Percentiles rank a stretch among this genome's conserved stretches.
phyloP scores from a whole-genome alignment of 2,329 filamentous ascomycete genomes.

The Calonectria pseudoturangicola region DNA sequence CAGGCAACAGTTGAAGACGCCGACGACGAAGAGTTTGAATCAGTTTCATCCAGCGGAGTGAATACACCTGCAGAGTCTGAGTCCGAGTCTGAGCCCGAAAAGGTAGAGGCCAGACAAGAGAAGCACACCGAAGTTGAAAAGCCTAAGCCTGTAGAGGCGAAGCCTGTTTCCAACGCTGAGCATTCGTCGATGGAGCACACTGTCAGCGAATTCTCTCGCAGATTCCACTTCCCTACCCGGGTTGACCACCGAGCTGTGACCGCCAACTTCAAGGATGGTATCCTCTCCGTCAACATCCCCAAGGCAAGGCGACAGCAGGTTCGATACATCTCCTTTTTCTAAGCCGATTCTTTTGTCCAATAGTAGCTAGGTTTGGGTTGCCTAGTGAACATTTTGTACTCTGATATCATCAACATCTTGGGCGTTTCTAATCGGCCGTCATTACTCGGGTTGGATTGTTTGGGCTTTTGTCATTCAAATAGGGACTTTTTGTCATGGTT shows the following conservation, averaged over 20 bases:
- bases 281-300: conserved; percentile 78
- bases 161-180: conserved; percentile 67
- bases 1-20: conserved; percentile 77
- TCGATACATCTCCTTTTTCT: conserved; percentile 73
- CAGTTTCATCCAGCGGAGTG: conserved; percentile 45
- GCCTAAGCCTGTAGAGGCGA: conserved; percentile 46
- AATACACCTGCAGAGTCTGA: conserved; percentile 24
- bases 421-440: neutral
- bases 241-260: conserved; percentile 78
- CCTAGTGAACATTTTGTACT: neutral
- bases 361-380: neutral
- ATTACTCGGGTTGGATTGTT: neutral
- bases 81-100: conserved; percentile 28
- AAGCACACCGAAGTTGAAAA: neutral
- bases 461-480: neutral
- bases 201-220: conserved; percentile 80
- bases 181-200: conserved; percentile 83
- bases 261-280: conserved; percentile 79
- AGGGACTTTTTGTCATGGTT: neutral
- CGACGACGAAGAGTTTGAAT: conserved; percentile 68
- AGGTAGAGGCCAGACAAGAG: neutral
- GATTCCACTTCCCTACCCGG: conserved; percentile 79
- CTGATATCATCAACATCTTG: neutral
- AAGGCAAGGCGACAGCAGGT: conserved; percentile 77
- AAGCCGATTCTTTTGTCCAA: conserved; percentile 50